Evolutionary conservation across 108 stramenopile genomes (phyloP).

Genomic region (Cyclotella choctawhatcheeana): DNA sequence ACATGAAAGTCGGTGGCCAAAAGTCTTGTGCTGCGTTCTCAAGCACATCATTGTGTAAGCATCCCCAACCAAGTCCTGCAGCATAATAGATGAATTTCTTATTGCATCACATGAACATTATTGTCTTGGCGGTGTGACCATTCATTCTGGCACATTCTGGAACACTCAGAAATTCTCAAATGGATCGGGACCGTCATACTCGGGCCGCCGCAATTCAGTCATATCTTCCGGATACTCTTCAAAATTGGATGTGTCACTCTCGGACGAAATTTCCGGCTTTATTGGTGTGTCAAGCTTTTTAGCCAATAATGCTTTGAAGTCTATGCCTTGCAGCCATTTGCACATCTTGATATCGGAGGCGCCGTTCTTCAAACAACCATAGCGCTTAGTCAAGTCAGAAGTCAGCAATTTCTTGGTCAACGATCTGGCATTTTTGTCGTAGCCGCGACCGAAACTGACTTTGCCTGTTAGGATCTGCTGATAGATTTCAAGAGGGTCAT

Average conservation of each 20-base stretch:
- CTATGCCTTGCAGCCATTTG: conserved; percentile 72
- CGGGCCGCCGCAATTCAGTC: conserved; percentile 29
- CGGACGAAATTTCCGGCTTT: conserved; percentile 57
- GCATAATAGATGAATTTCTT: no score
- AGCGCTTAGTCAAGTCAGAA: conserved; percentile 80
- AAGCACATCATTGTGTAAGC: no score
- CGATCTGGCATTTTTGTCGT: conserved; percentile 75
- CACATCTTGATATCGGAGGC: conserved; percentile 76
- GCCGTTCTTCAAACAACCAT: conserved; percentile 83
- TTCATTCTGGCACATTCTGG: background rate
- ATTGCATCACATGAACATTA: no score
- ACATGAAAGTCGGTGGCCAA: no score
- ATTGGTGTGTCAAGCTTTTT: conserved; percentile 72
- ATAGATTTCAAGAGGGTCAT: conserved; percentile 84
- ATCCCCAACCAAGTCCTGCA: no score
- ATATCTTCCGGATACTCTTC: conserved; percentile 76
- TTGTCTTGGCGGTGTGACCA: background rate
- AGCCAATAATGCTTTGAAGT: conserved; percentile 61
- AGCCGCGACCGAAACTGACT: conserved; percentile 71
- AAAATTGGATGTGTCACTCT: conserved; percentile 84
- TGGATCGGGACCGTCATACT: conserved; percentile 43
- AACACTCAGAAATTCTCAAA: conserved; percentile 35
- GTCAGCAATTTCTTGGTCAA: conserved; percentile 81
- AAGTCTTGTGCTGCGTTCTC: no score
- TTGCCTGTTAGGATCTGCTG: conserved; percentile 79